Evolutionary conservation across 805 yeast genomes (phyloP), one percentile per base, ranked within the genome.

Genomic region (Nakazawaea wyomingensis): DNA sequence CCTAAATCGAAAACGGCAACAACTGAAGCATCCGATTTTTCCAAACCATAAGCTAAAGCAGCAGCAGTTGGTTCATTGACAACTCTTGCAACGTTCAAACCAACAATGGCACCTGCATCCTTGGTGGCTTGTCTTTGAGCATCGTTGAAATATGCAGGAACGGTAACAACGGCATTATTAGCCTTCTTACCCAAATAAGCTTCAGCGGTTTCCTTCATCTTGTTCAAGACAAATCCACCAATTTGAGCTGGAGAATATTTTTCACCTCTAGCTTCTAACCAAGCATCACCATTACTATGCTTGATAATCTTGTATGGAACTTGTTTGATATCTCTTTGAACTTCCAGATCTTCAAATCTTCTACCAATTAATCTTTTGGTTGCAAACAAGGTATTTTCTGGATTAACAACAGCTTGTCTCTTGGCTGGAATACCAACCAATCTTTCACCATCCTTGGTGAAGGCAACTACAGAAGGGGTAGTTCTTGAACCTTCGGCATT

Each of bases 181-280:
- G 82, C 91, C 35, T 82, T 60, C 77, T 87, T 88, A 69, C 95
- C 93, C 56, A 88, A 73, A 74, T 85, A 83, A 51, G 86, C 82
- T 70, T 88, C 96, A 53, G 97, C 96, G 54, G 96, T 90, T 75
- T 90, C 96, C 81, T 89, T 90, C 96, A 89, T 90, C 78, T 89
- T 90, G 80, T 86, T 87, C 61, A 89, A 78, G 52, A 89, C 72
- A 34, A 70, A 67, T 20, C 87, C 84, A 51, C 89, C 80, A 36
- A 84, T 78, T 53, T 83, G 87, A 30, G 85, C 71, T 4, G 91
- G 93, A 5, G 88, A 76, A 50, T 74, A 66, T 39, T 53, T 56
- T 44, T 62, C 60, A 26, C 73, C 74, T 34, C 68, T 66, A 19
- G 74, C 64, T 41, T 69, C 70, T 30, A 85, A 65, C 77, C 85